Evolutionary conservation across 1,139 yeast species (phyloP).

Genomic region (Candida pseudoviswanathii): DNA sequence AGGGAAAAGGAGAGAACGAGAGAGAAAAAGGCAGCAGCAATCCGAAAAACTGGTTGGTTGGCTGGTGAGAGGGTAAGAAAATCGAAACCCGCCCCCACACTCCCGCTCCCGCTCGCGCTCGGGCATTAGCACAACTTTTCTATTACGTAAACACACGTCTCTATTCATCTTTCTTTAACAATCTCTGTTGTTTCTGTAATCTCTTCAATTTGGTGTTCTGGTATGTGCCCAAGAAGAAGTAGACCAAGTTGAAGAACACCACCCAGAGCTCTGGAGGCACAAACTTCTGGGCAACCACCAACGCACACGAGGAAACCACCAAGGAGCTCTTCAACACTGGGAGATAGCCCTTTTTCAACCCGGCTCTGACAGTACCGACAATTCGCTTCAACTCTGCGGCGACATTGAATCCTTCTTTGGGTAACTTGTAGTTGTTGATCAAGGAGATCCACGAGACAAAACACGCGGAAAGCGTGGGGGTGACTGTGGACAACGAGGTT

Average conservation of each 20-base stretch:
- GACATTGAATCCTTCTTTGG: constrained; percentile 14
- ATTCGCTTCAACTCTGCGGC: constrained; percentile 24
- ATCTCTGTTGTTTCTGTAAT: constrained; percentile 26
- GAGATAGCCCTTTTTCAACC: constrained; percentile 54
- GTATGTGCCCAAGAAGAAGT: constrained; percentile 73
- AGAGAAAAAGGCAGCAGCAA: not conserved
- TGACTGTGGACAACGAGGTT: constrained; percentile 60
- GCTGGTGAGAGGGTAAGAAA: not conserved
- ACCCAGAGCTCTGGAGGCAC: constrained; percentile 81
- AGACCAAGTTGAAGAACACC: constrained; percentile 74
- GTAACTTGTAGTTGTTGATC: constrained; percentile 35
- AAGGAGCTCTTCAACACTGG: constrained; percentile 66
- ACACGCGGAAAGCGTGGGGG: constrained; percentile 62
- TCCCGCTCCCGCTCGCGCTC: too few relatives aligned
- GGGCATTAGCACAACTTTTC: not conserved
- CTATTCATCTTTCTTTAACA: constrained; percentile 7
- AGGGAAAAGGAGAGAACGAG: not conserved
- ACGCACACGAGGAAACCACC: constrained; percentile 61
- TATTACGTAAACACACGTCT: not conserved
- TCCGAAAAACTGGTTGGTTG: not conserved
- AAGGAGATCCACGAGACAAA: constrained; percentile 59
- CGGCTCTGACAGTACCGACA: constrained; percentile 24
- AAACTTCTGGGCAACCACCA: constrained; percentile 74
- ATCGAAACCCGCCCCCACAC: not conserved
- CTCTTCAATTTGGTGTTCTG: constrained; percentile 71